phyloP scores from a whole-genome alignment of 2,329 filamentous ascomycete species.

The Fusarium nurragi region DNA sequence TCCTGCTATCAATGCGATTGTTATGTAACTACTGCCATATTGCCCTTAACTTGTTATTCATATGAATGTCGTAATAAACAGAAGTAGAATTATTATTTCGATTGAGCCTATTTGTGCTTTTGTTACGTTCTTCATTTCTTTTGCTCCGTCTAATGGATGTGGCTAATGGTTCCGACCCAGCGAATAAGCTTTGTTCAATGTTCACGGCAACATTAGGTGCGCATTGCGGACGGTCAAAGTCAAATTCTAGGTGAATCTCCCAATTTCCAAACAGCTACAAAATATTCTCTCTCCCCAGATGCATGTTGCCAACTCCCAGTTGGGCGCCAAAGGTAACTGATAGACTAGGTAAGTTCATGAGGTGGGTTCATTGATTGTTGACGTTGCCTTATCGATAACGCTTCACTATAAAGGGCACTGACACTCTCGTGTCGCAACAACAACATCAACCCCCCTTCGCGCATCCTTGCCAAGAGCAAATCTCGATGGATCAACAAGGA shows the following conservation, averaged over 20 bases:
- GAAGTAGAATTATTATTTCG: too few relatives aligned
- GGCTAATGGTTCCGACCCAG: background rate
- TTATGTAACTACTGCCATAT: background rate
- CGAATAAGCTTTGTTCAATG: background rate
- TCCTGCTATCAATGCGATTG: background rate
- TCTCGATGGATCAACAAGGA: constrained; percentile 47
- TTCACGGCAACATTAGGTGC: background rate
- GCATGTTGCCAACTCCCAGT: background rate
- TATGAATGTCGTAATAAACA: too few relatives aligned
- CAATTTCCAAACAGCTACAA: background rate
- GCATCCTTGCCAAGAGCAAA: background rate
- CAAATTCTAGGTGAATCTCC: background rate
- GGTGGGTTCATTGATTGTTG: background rate
- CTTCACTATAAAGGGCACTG: constrained; percentile 6
- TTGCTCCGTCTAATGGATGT: too few relatives aligned
- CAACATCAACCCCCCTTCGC: constrained; percentile 1
- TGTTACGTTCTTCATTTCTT: too few relatives aligned
- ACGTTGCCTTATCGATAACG: constrained; percentile 25
- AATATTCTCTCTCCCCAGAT: too few relatives aligned
- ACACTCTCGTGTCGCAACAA: constrained; percentile 15
- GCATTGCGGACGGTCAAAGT: background rate
- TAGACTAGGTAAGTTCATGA: background rate
- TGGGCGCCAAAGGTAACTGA: too few relatives aligned
- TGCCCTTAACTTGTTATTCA: too few relatives aligned
- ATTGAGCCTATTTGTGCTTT: too few relatives aligned